Conservation (phyloP, 495 filamentous ascomycete species). For the Penicillium steckii region DNA sequence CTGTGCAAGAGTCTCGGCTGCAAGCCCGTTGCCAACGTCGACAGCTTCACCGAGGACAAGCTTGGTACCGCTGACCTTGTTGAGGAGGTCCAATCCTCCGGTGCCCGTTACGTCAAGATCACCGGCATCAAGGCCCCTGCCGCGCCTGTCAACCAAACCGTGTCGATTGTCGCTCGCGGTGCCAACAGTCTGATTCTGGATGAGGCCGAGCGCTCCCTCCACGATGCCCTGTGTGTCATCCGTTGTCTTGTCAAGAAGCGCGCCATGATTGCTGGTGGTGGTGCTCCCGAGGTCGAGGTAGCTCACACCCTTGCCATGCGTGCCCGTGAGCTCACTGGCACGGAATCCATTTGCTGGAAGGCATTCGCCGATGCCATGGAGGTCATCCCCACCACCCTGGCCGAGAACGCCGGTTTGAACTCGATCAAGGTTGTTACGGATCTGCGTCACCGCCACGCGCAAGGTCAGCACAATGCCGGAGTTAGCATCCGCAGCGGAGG, state of each 20-base stretch:
- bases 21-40: conserved; percentile 98
- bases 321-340: conserved; percentile 79
- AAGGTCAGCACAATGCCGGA: conserved; percentile 92
- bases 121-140: conserved; percentile 73
- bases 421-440: conserved; percentile 99
- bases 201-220: conserved; percentile 91
- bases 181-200: conserved; percentile 94
- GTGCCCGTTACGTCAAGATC: conserved; percentile 89
- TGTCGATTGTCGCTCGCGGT: conserved; percentile 90
- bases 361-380: conserved; percentile 98
- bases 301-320: conserved; percentile 76
- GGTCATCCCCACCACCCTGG: conserved; percentile 93
- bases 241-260: conserved; percentile 98
- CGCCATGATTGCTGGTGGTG: conserved; percentile 92
- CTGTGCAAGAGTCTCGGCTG: conserved; percentile 97
- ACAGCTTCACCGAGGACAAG: conserved; percentile 98
- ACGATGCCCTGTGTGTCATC: conserved; percentile 97
- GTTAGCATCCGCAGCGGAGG: conserved; percentile 97
- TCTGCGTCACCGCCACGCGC: conserved; percentile 85
- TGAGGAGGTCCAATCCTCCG: conserved; percentile 84
- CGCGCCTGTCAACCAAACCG: conserved; percentile 70
- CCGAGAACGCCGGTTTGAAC: conserved; percentile 96
- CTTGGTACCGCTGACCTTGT: conserved; percentile 93
- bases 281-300: conserved; percentile 94
- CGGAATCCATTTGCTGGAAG: conserved; percentile 97